Conservation (phyloP, 2,329 filamentous ascomycete genomes). For the Mariannaea elegans region DNA sequence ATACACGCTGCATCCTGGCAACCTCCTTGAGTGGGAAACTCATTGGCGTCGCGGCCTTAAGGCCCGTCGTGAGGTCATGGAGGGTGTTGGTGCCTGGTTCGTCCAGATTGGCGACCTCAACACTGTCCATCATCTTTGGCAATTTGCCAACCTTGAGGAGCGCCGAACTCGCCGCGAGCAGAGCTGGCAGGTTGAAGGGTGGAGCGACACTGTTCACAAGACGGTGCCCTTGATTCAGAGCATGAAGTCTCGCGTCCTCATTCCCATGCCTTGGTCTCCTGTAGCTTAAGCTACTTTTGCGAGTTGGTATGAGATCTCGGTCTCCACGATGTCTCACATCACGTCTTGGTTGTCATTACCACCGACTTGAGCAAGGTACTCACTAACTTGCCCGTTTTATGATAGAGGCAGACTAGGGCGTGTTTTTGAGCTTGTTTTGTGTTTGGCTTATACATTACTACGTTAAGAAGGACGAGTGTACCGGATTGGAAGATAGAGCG, state of each 20-base stretch:
- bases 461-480: slow-evolving; percentile 25
- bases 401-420: not conserved
- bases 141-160: slow-evolving; percentile 97
- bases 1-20: slow-evolving; percentile 95
- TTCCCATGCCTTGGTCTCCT: slow-evolving; percentile 96
- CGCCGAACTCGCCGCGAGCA: slow-evolving; percentile 88
- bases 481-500: slow-evolving; percentile 27
- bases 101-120: slow-evolving; percentile 98
- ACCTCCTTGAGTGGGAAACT: slow-evolving; percentile 97
- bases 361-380: not conserved
- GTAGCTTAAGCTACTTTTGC: slow-evolving; percentile 69
- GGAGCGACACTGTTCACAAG: slow-evolving; percentile 98
- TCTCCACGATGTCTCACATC: not conserved
- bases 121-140: slow-evolving; percentile 98
- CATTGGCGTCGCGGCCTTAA: slow-evolving; percentile 95
- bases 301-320: not conserved
- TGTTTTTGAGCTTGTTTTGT: not conserved
- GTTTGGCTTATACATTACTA: slow-evolving; percentile 17
- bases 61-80: slow-evolving; percentile 95
- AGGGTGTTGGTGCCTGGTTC: slow-evolving; percentile 98
- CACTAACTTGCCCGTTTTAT: not conserved
- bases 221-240: slow-evolving; percentile 95
- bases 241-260: slow-evolving; percentile 94
- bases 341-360: not conserved
- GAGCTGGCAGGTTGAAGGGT: slow-evolving; percentile 94